phyloP scores from a whole-genome alignment of 495 filamentous ascomycete species.

The Penicillium odoratum region DNA sequence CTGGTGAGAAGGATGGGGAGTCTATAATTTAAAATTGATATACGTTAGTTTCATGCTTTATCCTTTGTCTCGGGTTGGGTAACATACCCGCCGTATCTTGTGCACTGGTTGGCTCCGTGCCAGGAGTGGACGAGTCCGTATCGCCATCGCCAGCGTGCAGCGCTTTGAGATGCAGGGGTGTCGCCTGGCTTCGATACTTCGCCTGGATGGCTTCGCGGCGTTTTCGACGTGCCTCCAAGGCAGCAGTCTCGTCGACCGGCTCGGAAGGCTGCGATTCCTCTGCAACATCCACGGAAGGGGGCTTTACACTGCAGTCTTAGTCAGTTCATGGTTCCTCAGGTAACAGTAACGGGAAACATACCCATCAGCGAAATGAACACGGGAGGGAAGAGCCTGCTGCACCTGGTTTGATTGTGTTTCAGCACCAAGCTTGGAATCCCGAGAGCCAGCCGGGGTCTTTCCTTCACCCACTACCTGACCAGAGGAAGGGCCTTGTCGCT shows the following conservation, averaged over 20 bases:
- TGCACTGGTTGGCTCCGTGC: constrained; percentile 37
- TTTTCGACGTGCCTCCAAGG: constrained; percentile 83
- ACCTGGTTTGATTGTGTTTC: constrained; percentile 64
- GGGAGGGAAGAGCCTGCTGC: constrained; percentile 44
- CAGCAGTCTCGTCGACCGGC: constrained; percentile 70
- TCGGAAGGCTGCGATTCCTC: constrained; percentile 40
- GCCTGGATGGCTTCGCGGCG: constrained; percentile 86
- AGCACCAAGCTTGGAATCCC: constrained; percentile 59
- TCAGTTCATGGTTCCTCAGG: constrained; percentile 10
- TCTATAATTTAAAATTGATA: neutral
- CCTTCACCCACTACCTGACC: constrained; percentile 71
- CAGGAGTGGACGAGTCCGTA: constrained; percentile 55
- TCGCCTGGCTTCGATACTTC: constrained; percentile 71
- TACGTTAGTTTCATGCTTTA: constrained; percentile 8
- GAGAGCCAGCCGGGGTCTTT: constrained; percentile 55
- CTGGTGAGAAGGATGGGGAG: constrained; percentile 15
- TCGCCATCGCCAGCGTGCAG: constrained; percentile 60
- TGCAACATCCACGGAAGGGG: constrained; percentile 14
- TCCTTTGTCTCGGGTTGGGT: neutral
- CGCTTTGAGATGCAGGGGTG: constrained; percentile 75
- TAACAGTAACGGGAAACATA: constrained; percentile 32
- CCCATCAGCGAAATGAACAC: constrained; percentile 36
- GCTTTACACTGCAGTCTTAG: constrained; percentile 11
- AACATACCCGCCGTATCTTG: constrained; percentile 31
- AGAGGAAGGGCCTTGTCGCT: constrained; percentile 40